Evolutionary conservation across 1,284 basidiomycete genomes (phyloP).

Genomic region (Malassezia furfur): DNA sequence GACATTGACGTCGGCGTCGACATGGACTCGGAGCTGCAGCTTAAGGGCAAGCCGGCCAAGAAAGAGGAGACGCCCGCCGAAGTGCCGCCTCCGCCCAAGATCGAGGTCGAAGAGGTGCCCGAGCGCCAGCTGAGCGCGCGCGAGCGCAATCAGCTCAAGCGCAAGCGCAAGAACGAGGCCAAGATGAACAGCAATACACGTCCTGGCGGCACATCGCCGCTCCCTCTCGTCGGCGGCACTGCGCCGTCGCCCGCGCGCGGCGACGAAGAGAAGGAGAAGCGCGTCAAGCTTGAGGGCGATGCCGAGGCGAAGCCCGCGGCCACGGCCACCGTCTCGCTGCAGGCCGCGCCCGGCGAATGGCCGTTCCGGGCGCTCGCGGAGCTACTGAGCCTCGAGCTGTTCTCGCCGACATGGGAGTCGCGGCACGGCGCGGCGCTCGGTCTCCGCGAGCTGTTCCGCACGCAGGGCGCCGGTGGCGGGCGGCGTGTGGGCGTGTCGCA

Average conservation of each 20-base stretch:
- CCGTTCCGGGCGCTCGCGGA: conserved; percentile 78
- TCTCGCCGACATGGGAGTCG: conserved; percentile 78
- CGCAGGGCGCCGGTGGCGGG: conserved; percentile 72
- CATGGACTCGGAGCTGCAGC: conserved; percentile 45
- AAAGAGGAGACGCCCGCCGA: neutral
- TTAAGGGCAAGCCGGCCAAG: conserved; percentile 2
- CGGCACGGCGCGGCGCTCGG: conserved; percentile 90
- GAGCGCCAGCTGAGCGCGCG: conserved; percentile 54
- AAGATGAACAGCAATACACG: conserved; percentile 22
- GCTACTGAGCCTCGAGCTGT: conserved; percentile 72
- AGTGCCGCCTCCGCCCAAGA: conserved; percentile 7
- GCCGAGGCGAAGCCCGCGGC: neutral
- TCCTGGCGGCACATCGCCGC: neutral
- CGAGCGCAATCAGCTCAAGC: conserved; percentile 78
- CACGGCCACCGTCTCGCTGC: conserved; percentile 19
- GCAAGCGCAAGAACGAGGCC: conserved; percentile 80
- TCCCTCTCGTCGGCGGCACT: conserved; percentile 27
- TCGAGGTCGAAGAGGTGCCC: conserved; percentile 13
- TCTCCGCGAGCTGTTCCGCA: conserved; percentile 74
- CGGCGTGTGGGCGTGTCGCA: conserved; percentile 49
- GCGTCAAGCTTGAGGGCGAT: conserved; percentile 11
- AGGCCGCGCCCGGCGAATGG: conserved; percentile 60
- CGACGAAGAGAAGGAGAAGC: conserved; percentile 9
- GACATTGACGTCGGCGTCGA: conserved; percentile 56
- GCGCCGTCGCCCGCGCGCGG: conserved; percentile 49